phyloP scores from a whole-genome alignment of 1,284 basidiomycete species.

The Tylopilus sp. region DNA sequence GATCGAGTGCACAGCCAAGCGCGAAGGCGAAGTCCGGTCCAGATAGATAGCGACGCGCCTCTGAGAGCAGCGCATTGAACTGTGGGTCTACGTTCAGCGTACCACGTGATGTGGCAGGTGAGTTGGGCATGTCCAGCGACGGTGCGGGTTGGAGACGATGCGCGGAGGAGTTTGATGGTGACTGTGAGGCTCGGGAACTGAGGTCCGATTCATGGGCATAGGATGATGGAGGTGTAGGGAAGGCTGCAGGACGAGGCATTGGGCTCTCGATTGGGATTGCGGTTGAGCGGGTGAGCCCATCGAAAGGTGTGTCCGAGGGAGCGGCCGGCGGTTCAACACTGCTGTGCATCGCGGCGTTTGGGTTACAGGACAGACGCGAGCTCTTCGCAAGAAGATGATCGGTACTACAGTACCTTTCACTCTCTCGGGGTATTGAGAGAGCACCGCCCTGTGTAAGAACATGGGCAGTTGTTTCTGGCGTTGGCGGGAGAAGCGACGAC shows the following conservation, averaged over 20 bases:
- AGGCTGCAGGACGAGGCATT: conserved; percentile 4
- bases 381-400: background rate
- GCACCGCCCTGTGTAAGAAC: conserved; percentile 66
- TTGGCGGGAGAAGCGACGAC: conserved; percentile 70
- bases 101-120: conserved; percentile 25
- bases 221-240: conserved; percentile 27
- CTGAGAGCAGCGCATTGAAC: conserved; percentile 63
- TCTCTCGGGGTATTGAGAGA: conserved; percentile 27
- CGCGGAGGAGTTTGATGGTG: conserved; percentile 7
- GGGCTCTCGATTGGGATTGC: conserved; percentile 22
- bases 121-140: conserved; percentile 1
- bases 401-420: background rate
- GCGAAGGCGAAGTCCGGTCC: conserved; percentile 70
- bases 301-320: background rate
- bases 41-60: conserved; percentile 62
- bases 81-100: conserved; percentile 41
- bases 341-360: background rate
- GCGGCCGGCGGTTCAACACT: background rate
- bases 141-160: background rate
- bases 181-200: conserved; percentile 16
- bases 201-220: conserved; percentile 15
- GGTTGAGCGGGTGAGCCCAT: conserved; percentile 9
- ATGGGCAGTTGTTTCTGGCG: conserved; percentile 62
- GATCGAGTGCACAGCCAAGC: conserved; percentile 65
- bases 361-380: conserved; percentile 5